These are phyloP conservation scores for Botrytis hyacinthi DNA, from an alignment of 2,329 filamentous ascomycete genomes.

Conservation along the genomic window DNA sequence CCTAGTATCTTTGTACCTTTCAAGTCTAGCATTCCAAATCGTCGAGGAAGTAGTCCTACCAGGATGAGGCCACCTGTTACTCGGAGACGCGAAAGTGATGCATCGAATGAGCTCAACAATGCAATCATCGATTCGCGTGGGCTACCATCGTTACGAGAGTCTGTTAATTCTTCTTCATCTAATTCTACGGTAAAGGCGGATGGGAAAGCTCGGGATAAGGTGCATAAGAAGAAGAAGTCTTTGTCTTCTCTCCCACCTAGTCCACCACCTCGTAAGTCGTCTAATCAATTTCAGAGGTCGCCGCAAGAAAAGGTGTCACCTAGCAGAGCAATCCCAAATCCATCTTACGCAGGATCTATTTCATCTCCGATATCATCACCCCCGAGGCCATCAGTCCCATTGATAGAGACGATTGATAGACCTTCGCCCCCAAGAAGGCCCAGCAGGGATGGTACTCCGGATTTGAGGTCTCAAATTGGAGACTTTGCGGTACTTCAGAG, in stretches of 20 bases:
- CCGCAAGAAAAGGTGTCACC: conserved; percentile 43
- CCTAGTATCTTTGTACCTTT: conserved; percentile 56
- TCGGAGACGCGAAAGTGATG: conserved; percentile 55
- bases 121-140: conserved; percentile 52
- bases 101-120: conserved; percentile 50
- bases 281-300: conserved; percentile 50
- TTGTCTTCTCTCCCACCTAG: conserved; percentile 54
- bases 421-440: conserved; percentile 53
- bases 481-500: conserved; percentile 59
- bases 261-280: conserved; percentile 61
- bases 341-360: not conserved
- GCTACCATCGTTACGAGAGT: conserved; percentile 66
- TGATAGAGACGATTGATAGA: not conserved
- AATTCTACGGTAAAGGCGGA: conserved; percentile 63
- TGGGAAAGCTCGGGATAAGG: conserved; percentile 43
- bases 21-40: conserved; percentile 42
- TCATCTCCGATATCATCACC: not conserved
- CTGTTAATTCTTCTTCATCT: conserved; percentile 69
- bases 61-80: conserved; percentile 59
- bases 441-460: conserved; percentile 65
- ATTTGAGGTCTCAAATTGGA: conserved; percentile 56
- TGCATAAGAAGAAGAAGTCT: conserved; percentile 46
- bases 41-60: conserved; percentile 54
- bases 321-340: conserved; percentile 40
- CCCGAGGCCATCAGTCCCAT: not conserved